Percentiles rank a stretch among this genome's conserved stretches.
phyloP scores from a whole-genome alignment of 441 rosid species.

The Jatropha podagrica region DNA sequence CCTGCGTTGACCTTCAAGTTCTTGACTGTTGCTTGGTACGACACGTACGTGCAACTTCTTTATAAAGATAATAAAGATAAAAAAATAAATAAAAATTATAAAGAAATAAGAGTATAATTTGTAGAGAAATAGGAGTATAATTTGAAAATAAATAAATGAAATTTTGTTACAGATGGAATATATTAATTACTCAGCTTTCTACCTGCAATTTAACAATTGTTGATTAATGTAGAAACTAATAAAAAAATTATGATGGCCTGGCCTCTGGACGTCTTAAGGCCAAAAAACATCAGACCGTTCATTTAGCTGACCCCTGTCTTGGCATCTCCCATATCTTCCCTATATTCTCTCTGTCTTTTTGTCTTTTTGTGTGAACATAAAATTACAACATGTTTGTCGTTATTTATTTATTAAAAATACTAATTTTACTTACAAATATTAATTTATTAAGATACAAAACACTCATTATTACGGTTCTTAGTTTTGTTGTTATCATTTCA shows the following conservation, averaged over 20 bases:
- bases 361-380: neutral
- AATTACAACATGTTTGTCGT: neutral
- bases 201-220: neutral
- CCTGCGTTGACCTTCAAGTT: neutral
- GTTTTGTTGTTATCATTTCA: neutral
- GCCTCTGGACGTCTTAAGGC: slow-evolving; percentile 4
- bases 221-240: neutral
- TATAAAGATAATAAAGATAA: too few species aligned
- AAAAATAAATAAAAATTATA: too few species aligned
- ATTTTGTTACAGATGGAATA: too few species aligned
- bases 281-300: slow-evolving; percentile 4
- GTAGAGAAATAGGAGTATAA: too few species aligned
- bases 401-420: too few species aligned
- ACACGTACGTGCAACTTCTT: neutral
- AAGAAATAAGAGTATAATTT: too few species aligned
- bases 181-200: too few species aligned
- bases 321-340: slow-evolving; percentile 5
- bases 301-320: slow-evolving; percentile 16
- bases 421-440: too few species aligned
- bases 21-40: neutral
- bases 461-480: neutral
- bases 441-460: neutral
- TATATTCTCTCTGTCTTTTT: slow-evolving; percentile 13
- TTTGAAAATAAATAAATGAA: too few species aligned
- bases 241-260: neutral